A percentile compares a stretch with the other conserved stretches of the same genome.
phyloP scores from a whole-genome alignment of 1,139 yeast species.

The Scheffersomyces cryptocercus region DNA sequence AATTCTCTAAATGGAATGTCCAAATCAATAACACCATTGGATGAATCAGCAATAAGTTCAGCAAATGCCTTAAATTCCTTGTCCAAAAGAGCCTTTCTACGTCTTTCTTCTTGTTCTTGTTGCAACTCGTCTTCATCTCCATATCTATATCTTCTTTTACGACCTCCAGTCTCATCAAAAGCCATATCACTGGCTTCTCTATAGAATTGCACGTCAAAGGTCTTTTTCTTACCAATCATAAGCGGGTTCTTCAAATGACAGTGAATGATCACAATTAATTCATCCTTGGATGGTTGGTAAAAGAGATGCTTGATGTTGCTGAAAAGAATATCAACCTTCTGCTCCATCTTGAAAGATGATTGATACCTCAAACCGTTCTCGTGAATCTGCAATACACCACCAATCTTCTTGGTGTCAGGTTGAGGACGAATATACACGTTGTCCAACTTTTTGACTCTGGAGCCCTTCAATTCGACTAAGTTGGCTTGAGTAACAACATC shows the following conservation, averaged over 20 bases:
- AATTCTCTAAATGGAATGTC: slow-evolving; percentile 95
- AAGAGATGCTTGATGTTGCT: slow-evolving; percentile 90
- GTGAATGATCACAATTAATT: slow-evolving; percentile 87
- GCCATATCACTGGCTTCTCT: slow-evolving; percentile 97
- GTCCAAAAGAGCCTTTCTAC: slow-evolving; percentile 86
- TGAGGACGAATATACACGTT: slow-evolving; percentile 92
- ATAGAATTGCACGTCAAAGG: slow-evolving; percentile 93
- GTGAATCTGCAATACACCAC: slow-evolving; percentile 89
- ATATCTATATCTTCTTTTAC: slow-evolving; percentile 84
- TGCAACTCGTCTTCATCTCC: slow-evolving; percentile 99
- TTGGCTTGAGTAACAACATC: slow-evolving; percentile 94
- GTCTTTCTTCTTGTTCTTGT: slow-evolving; percentile 97
- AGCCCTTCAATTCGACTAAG: slow-evolving; percentile 72
- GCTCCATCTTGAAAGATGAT: slow-evolving; percentile 78
- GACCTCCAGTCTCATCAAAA: slow-evolving; percentile 95
- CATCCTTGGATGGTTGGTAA: slow-evolving; percentile 96
- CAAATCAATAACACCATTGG: slow-evolving; percentile 77
- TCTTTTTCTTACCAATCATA: slow-evolving; percentile 93
- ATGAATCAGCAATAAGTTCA: slow-evolving; percentile 86
- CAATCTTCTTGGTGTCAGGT: slow-evolving; percentile 92
- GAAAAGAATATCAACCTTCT: slow-evolving; percentile 83
- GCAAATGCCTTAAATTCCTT: slow-evolving; percentile 90
- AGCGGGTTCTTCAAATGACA: slow-evolving; percentile 91
- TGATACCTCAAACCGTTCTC: slow-evolving; percentile 96
- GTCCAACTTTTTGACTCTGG: slow-evolving; percentile 84